Percentiles rank a stretch among this genome's conserved stretches.
These are phyloP conservation scores for Aspergillus ochraceus DNA, from an alignment of 2,329 filamentous ascomycete genomes.

Conservation along the genomic window DNA sequence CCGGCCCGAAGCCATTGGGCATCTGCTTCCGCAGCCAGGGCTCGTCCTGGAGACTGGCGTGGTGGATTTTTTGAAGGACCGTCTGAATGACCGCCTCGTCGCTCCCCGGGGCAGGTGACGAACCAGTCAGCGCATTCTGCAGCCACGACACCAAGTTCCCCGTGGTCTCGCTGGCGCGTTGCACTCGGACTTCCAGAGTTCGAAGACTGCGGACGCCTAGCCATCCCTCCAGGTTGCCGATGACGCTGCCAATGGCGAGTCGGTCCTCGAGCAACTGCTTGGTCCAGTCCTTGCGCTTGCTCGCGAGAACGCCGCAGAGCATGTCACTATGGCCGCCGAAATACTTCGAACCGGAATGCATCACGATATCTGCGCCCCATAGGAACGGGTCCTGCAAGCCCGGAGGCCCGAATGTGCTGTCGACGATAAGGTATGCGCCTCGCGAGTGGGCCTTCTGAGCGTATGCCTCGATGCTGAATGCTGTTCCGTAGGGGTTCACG, in stretches of 20 bases:
- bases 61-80: constrained; percentile 63
- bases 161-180: constrained; percentile 72
- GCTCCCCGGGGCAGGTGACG: constrained; percentile 38
- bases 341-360: constrained; percentile 96
- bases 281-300: constrained; percentile 61
- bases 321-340: constrained; percentile 93
- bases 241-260: constrained; percentile 74
- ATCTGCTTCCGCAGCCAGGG: constrained; percentile 82
- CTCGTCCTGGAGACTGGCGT: constrained; percentile 77
- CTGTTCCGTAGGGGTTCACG: constrained; percentile 84
- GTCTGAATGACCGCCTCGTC: constrained; percentile 49
- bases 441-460: constrained; percentile 68
- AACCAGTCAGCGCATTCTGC: constrained; percentile 46
- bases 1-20: constrained; percentile 84
- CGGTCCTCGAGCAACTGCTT: constrained; percentile 65
- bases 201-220: constrained; percentile 81
- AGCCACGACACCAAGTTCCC: constrained; percentile 73
- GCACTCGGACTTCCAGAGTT: constrained; percentile 80
- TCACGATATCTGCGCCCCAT: constrained; percentile 78
- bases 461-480: constrained; percentile 69
- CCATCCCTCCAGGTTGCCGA: constrained; percentile 92
- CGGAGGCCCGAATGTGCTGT: constrained; percentile 90
- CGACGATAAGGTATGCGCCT: constrained; percentile 80
- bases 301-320: constrained; percentile 81
- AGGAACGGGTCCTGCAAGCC: constrained; percentile 82